Conservation (phyloP, 768 basidiomycete genomes). For the Imleria badia region DNA sequence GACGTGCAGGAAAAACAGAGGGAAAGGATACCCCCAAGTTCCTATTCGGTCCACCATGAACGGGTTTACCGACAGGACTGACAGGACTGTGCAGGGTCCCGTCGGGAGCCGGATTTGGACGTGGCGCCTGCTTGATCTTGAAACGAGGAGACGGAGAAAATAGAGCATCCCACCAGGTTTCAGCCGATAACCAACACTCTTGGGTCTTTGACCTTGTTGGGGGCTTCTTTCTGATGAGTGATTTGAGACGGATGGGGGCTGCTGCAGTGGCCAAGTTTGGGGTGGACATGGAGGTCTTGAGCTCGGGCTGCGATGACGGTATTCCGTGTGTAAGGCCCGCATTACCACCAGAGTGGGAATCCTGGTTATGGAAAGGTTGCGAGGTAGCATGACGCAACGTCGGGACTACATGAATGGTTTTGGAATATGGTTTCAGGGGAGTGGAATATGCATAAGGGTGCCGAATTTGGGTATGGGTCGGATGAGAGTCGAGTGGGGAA, state of each 20-base stretch:
- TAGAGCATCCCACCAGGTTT: conserved; percentile 81
- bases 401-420: background rate
- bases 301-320: conserved; percentile 12
- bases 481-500: conserved; percentile 13
- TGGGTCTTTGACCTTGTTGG: conserved; percentile 39
- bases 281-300: conserved; percentile 63
- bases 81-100: conserved; percentile 50
- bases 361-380: conserved; percentile 24
- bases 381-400: conserved; percentile 23
- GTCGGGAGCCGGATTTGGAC: conserved; percentile 16
- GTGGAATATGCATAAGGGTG: conserved; percentile 57
- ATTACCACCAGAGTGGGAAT: background rate
- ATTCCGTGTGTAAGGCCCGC: background rate
- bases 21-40: conserved; percentile 7
- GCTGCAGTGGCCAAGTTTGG: conserved; percentile 52
- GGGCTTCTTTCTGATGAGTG: conserved; percentile 21
- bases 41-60: conserved; percentile 17
- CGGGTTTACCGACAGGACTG: conserved; percentile 49
- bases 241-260: conserved; percentile 8
- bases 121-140: conserved; percentile 43
- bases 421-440: conserved; percentile 7
- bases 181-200: conserved; percentile 69
- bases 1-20: conserved; percentile 15
- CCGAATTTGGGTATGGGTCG: conserved; percentile 28
- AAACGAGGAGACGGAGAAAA: conserved; percentile 76